A percentile compares a stretch with the other conserved stretches of the same genome.
Evolutionary conservation across 2,329 filamentous ascomycete species (phyloP).

Genomic region (Colletotrichum sp.): DNA sequence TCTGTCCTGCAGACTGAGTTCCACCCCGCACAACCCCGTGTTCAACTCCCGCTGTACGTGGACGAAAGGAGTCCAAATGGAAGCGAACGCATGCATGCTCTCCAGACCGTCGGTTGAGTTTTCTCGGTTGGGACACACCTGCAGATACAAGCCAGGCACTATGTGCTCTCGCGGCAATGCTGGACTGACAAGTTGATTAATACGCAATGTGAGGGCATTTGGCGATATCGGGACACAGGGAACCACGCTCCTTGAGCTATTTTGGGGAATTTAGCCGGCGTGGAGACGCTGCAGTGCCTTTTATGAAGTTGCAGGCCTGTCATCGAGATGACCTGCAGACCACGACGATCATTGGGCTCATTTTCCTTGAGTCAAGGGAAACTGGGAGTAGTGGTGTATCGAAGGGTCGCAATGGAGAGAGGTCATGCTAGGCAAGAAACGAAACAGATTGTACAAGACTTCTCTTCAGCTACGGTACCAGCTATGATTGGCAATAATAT

Average conservation of each 20-base stretch:
- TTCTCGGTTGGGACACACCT: not conserved
- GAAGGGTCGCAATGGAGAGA: not conserved
- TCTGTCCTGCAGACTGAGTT: slow-evolving; percentile 16
- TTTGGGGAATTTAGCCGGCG: slow-evolving; percentile 6
- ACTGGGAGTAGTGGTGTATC: not conserved
- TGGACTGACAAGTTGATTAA: not conserved
- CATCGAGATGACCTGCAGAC: not conserved
- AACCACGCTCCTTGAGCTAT: not conserved
- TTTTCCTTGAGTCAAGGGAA: slow-evolving; percentile 2
- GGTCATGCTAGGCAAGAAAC: not conserved
- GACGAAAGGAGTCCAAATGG: slow-evolving; percentile 6
- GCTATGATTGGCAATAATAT: not conserved
- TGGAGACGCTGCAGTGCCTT: not conserved
- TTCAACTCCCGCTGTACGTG: slow-evolving; percentile 7
- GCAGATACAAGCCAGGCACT: not conserved
- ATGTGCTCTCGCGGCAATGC: not conserved
- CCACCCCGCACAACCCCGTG: slow-evolving; percentile 17
- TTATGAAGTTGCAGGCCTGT: not conserved
- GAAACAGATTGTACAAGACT: not conserved
- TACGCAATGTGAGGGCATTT: not conserved
- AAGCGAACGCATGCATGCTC: not conserved
- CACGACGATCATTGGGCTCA: not conserved
- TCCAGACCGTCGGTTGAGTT: slow-evolving; percentile 1
- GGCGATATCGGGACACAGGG: not conserved
- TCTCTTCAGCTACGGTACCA: not conserved